Conservation (phyloP, 2,329 filamentous ascomycete species). For the Neocucurbitaria cava region DNA sequence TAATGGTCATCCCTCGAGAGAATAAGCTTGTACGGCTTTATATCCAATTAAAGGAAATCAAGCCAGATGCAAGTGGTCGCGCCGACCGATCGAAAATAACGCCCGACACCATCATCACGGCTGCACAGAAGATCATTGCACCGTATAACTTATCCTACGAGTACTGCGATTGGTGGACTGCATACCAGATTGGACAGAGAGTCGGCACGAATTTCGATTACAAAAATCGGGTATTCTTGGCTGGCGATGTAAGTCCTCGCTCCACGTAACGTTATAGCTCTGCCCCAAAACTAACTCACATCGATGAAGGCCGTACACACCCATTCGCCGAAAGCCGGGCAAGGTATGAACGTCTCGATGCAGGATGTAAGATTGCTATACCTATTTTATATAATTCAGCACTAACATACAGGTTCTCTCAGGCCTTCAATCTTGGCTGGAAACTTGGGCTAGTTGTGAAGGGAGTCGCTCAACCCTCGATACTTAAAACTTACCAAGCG, state of each 20-base stretch:
- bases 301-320: conserved; percentile 60
- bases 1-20: conserved; percentile 72
- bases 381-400: too few relatives aligned
- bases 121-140: conserved; percentile 68
- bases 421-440: conserved; percentile 67
- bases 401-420: too few relatives aligned
- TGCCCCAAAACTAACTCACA: too few relatives aligned
- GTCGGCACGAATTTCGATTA: conserved; percentile 65
- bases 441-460: conserved; percentile 61
- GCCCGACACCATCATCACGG: conserved; percentile 66
- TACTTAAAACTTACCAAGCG: conserved; percentile 61
- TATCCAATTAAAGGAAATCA: conserved; percentile 65
- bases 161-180: conserved; percentile 72
- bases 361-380: conserved; percentile 70
- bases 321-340: conserved; percentile 68
- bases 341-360: conserved; percentile 77
- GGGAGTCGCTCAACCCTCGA: conserved; percentile 46
- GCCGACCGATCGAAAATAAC: conserved; percentile 69
- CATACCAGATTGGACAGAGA: conserved; percentile 72
- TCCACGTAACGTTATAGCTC: too few relatives aligned
- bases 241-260: conserved; percentile 65
- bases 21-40: conserved; percentile 69
- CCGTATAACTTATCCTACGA: conserved; percentile 72
- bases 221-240: conserved; percentile 69
- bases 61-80: conserved; percentile 52